Evolutionary conservation across 2,329 filamentous ascomycete species (phyloP), one percentile per base, ranked within the genome.

Genomic region (Pestalotiopsis sp.): DNA sequence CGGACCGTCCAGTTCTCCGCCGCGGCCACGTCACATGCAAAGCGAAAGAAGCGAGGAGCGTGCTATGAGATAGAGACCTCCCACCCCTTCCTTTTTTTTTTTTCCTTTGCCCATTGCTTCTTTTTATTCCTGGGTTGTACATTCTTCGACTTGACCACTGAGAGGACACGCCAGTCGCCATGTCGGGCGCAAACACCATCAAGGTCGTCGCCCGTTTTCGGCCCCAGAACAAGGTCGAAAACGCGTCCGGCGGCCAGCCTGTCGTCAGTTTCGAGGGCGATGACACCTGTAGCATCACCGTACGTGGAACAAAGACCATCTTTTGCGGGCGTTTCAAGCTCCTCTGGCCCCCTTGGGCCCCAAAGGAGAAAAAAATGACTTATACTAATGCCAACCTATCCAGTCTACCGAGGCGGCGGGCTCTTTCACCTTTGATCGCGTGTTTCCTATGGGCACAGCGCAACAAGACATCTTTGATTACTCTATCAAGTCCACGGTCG

Each of bases 401-500:
- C 79, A 97, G 92, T 97, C 94, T 73, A 90, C 87, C 79, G 95
- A 98, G 80, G 92, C 91, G 71, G 85, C 91, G 73, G 94, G 94
- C 69, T 87, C 90, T 79, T 99, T 98, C 81, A 99, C 96, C 71
- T 99, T 98, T 82, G 96, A 99, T 81, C 93, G 95, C 71, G 94
- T 99, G 73, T 99, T 99, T 84, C 94, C 93, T 80, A 98, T 97
- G 93, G 86, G 88, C 81, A 96, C 93, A 77, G 90, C 90, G 77
- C 96, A 99, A 83, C 86, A 89, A 77, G 95, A 98, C 82, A 94
- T 99, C 77, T 99, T 99, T 84, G 93, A 98, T 82, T 99, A 96
- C 84, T 98, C 96, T 57, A 98, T 99, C 81, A 91, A 93, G 72
- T 90, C 93, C 31, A 98, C 96, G 23, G 96, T 99, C 74, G 95